Base-by-base conservation (phyloP, 2,329 filamentous ascomycete species). In the Xylaria sp. region DNA sequence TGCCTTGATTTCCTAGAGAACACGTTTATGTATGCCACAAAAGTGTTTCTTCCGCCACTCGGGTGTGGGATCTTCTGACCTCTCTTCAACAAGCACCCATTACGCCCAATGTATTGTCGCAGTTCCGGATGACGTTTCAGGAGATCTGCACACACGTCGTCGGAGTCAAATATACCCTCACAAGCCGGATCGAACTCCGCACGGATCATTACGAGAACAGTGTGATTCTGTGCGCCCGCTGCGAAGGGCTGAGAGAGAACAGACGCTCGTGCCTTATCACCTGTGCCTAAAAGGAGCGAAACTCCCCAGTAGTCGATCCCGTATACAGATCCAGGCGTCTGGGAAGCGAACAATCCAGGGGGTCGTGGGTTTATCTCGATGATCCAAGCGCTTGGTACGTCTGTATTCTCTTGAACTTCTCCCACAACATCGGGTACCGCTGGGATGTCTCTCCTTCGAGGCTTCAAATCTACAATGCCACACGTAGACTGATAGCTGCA, bases 141-240 rank as follows among this genome's bases (percentile, higher is more conserved):
- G 3, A 75, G 46, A 19, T 74, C 73, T 3, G 60, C 68, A 55
- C 72, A 74, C 25, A 76, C 62, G 23, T 75, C 71, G 14, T 70
- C 72, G 2, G 72, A 74, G 43, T 73, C 71, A 45, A 72, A 76
- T 15, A 74, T 69, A 4, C 72, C 73, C 50, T 71, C 65, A 17
- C 67, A 61, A 46, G 60, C 23, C 25, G 60, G 52, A 15, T 69
- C 67, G 33, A 73, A 71, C 9, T 73, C 70, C 11, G 69, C 72
- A 25, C 68, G 66, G 21, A 76, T 71, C 54, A 74, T 67, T 2
- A 73, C 69, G 33, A 74, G 68, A 9, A 67, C 70, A 0, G 69
- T 67, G 15, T 67, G 66, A 52, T 66, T 62, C 65, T 74, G 70
- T 2, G 70, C 62, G 8, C 70, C 70, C 14, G 57, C 45, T 17